Base-by-base conservation (phyloP, 345 rosid genomes). In the Kandelia obovata region DNA sequence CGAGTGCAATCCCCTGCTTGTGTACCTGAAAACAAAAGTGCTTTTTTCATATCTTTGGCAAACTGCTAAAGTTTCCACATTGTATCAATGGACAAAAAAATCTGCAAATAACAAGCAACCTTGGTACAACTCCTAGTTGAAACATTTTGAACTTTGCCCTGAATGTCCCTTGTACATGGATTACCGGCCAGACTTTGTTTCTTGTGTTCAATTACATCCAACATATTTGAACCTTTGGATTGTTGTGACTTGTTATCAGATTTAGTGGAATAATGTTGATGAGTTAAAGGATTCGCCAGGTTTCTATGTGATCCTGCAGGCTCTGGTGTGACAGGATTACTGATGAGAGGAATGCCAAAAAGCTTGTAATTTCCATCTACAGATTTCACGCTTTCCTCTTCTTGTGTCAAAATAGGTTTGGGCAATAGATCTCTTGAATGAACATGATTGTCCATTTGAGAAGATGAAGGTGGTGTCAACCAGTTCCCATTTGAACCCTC, bases 1-100 rank as follows among this genome's bases (percentile, higher is more conserved):
- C 88, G 53, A 85, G 75, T 9, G 86, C 82, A 58, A 79, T 80
- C 32, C 84, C 88, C 60, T 85, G 86, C 79, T 83, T 85, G 67
- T 80, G 86, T 47, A 85, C 86, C 89, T 85, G 72, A 26, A 70
- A 30, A 25, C 52, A 46, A 49, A 21, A 21, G 7, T 13, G 13
- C 4, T 3, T 43, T 43, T 43, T 43, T 43, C 49, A 43, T 43
- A 13, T 43, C 49, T 43, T 43, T 15, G 1, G 49, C 49, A 43
- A 13, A 3, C 17, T 43, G 49, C 5, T 43, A 13, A 43, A 43
- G 17, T 43, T 43, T 13, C 53, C 15, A 25, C 7, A 58, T 34
- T 25, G 20, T 15, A 23, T 0, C 68, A 52, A 68, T 26, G 7
- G 66, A 47, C 31, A 68, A 28, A 20, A 16, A 60, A 19, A 51